Conservation (phyloP, 176 grass and related monocot species). For the Carex parvula region DNA sequence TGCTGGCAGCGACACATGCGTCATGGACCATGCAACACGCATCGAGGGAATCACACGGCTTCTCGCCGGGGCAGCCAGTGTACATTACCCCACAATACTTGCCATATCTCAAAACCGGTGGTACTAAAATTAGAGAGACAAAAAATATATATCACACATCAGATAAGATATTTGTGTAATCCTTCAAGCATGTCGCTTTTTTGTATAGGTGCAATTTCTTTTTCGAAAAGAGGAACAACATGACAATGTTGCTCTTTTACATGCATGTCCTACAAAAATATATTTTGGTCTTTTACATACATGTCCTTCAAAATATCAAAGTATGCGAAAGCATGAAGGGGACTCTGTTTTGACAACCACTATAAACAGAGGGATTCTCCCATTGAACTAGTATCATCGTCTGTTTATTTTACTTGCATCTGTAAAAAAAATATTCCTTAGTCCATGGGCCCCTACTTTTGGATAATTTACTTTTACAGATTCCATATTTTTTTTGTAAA, state of each 20-base stretch:
- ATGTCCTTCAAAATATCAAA: not conserved
- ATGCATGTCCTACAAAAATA: not conserved
- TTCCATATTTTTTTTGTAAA: not conserved
- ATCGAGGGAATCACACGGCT: slow-evolving; percentile 86
- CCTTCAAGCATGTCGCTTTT: not conserved
- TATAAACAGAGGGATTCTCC: not conserved
- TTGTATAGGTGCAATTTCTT: slow-evolving; percentile 1
- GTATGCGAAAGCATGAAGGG: not conserved
- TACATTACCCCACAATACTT: slow-evolving; percentile 94
- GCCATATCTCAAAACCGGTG: slow-evolving; percentile 74
- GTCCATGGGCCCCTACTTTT: not conserved
- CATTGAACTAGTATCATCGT: not conserved
- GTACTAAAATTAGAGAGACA: slow-evolving; percentile 33
- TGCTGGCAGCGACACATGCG: slow-evolving; percentile 57
- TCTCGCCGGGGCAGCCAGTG: slow-evolving; percentile 85
- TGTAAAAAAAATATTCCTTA: not conserved
- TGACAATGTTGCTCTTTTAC: not conserved
- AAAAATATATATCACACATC: not conserved
- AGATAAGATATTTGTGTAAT: not conserved
- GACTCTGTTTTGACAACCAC: not conserved
- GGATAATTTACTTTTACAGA: not conserved
- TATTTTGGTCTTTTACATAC: not conserved
- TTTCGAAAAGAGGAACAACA: too few species aligned
- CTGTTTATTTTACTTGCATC: not conserved
- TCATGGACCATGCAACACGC: slow-evolving; percentile 94